A percentile compares a stretch with the other conserved stretches of the same genome.
Conservation (phyloP, 2,329 filamentous ascomycete genomes). For the Fusarium sororula region DNA sequence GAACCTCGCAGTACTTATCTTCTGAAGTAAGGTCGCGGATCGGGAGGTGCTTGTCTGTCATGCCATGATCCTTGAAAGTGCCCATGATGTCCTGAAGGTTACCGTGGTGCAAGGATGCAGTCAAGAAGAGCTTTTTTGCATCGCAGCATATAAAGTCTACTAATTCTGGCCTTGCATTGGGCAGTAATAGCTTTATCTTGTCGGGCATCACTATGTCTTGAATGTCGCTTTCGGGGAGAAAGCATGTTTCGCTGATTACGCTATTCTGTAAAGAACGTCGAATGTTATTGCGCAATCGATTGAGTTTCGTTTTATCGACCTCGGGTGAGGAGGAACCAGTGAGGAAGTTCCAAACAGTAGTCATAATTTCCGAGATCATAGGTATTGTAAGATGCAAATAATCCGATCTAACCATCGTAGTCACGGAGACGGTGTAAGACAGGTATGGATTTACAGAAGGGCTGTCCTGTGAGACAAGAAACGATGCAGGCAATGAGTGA, state of each 20-base stretch:
- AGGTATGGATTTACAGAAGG: not conserved
- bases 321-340: not conserved
- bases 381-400: not conserved
- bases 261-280: not conserved
- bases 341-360: not conserved
- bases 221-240: not conserved
- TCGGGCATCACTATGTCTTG: not conserved
- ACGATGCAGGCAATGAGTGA: not conserved
- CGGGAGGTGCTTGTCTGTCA: not conserved
- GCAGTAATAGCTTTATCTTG: not conserved
- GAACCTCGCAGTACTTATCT: not conserved
- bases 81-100: not conserved
- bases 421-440: too few relatives aligned
- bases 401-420: too few relatives aligned
- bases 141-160: not conserved
- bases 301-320: not conserved
- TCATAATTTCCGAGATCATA: not conserved
- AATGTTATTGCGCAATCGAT: not conserved
- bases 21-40: not conserved
- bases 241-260: not conserved
- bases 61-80: not conserved
- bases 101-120: not conserved
- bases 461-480: not conserved
- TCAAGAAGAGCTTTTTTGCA: slow-evolving; percentile 3
- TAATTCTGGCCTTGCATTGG: not conserved